A percentile compares a stretch with the other conserved stretches of the same genome.
phyloP scores from a whole-genome alignment of 2,329 filamentous ascomycete species.

The Pseudopyricularia javanii region DNA sequence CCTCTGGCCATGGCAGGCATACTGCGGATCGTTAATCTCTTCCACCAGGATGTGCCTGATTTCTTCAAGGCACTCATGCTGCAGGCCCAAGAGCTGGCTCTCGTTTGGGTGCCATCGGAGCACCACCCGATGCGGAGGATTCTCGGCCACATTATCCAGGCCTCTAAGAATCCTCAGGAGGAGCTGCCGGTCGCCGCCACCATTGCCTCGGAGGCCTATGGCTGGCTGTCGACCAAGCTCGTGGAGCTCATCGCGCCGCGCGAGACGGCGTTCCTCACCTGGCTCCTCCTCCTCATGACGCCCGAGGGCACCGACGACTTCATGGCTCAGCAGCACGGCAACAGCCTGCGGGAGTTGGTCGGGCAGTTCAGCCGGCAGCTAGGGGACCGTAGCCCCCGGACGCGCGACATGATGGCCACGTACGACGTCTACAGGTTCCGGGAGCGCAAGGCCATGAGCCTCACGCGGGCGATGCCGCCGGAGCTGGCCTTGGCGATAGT shows the following conservation, averaged over 20 bases:
- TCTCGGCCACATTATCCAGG: not conserved
- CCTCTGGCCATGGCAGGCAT: not conserved
- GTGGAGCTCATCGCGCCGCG: not conserved
- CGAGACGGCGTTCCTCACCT: not conserved
- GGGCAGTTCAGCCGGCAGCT: no score
- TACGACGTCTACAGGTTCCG: not conserved
- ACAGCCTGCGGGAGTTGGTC: not conserved
- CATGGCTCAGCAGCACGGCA: not conserved
- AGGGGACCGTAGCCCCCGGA: not conserved
- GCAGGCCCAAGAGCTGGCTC: not conserved
- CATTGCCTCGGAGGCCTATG: not conserved
- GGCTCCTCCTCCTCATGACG: not conserved
- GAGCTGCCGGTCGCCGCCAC: not conserved
- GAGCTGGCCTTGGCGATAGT: not conserved
- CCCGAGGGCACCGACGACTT: not conserved
- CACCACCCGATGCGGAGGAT: not conserved
- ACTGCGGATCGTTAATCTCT: not conserved
- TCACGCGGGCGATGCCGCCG: not conserved
- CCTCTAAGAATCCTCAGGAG: not conserved
- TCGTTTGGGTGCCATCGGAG: not conserved
- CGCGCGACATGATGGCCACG: not conserved
- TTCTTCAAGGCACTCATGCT: not conserved
- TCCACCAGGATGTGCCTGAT: not conserved
- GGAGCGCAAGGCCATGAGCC: not conserved
- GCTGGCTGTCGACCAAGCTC: not conserved